These are phyloP conservation scores for Linnemannia exigua DNA, from an alignment of 192 early-diverging fungal genomes.

Conservation along the genomic window DNA sequence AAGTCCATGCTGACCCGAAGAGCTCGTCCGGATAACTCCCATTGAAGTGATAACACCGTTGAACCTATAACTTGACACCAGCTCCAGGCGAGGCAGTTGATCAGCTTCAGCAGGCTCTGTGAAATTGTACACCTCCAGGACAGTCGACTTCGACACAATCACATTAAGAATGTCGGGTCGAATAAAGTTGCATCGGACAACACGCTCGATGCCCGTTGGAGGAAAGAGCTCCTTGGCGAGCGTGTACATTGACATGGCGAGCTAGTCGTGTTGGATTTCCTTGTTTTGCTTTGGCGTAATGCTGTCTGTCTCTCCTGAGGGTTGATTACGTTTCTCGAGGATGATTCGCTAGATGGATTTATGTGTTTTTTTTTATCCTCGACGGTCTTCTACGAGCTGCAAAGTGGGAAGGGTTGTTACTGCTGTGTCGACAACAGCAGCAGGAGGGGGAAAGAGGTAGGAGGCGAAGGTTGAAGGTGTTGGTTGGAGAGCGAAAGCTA, in stretches of 20 bases:
- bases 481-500: neutral
- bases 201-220: slow-evolving; percentile 72
- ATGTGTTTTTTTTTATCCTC: neutral
- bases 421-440: neutral
- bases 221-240: slow-evolving; percentile 73
- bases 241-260: slow-evolving; percentile 63
- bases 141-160: slow-evolving; percentile 72
- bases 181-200: slow-evolving; percentile 73
- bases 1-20: slow-evolving; percentile 71
- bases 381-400: neutral
- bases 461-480: neutral
- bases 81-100: slow-evolving; percentile 67
- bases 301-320: neutral
- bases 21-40: slow-evolving; percentile 76
- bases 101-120: slow-evolving; percentile 64
- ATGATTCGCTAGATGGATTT: neutral
- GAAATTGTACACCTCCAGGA: slow-evolving; percentile 80
- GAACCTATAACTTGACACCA: slow-evolving; percentile 74
- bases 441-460: neutral
- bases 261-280: neutral
- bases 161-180: slow-evolving; percentile 71
- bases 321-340: neutral
- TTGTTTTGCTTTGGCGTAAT: neutral
- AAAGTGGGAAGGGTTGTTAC: neutral
- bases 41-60: slow-evolving; percentile 80